These are phyloP conservation scores for Rugiboletus extremiorientalis DNA, from an alignment of 1,284 basidiomycete species.

Conservation along the genomic window DNA sequence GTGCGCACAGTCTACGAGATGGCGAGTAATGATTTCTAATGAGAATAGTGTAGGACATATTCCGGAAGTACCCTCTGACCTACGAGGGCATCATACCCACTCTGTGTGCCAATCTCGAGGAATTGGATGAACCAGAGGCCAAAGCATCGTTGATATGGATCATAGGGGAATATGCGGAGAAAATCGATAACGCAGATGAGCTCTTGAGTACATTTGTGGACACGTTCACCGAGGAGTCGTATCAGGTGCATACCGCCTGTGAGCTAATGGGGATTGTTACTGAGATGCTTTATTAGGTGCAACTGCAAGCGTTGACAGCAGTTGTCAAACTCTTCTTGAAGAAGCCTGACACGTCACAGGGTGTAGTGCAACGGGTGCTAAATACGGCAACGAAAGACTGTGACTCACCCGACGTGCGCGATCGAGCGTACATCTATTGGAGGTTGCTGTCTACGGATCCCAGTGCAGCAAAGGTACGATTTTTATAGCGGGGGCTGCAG, in stretches of 20 bases:
- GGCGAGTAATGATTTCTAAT: background rate
- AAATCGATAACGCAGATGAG: conserved; percentile 96
- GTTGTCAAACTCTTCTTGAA: conserved; percentile 97
- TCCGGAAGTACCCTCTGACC: conserved; percentile 95
- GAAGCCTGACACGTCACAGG: conserved; percentile 91
- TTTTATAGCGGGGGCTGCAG: background rate
- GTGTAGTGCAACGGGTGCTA: conserved; percentile 85
- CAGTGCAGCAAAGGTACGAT: conserved; percentile 83
- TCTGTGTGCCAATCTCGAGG: conserved; percentile 92
- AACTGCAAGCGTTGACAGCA: conserved; percentile 93
- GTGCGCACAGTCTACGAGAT: conserved; percentile 38
- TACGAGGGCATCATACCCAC: conserved; percentile 98
- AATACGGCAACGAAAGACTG: conserved; percentile 96
- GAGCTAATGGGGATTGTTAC: background rate
- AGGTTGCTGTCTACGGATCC: conserved; percentile 90
- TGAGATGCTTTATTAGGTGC: conserved; percentile 55
- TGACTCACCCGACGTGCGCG: conserved; percentile 96
- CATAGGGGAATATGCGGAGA: conserved; percentile 95
- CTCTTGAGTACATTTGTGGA: conserved; percentile 89
- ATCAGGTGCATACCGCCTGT: conserved; percentile 54
- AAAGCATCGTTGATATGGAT: conserved; percentile 99
- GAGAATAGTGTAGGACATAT: conserved; percentile 73
- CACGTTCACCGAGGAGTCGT: conserved; percentile 91
- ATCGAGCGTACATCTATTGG: conserved; percentile 97
- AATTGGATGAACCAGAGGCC: conserved; percentile 96